Conservation (phyloP, 2,329 filamentous ascomycete species). For the Fusarium kyushuense region DNA sequence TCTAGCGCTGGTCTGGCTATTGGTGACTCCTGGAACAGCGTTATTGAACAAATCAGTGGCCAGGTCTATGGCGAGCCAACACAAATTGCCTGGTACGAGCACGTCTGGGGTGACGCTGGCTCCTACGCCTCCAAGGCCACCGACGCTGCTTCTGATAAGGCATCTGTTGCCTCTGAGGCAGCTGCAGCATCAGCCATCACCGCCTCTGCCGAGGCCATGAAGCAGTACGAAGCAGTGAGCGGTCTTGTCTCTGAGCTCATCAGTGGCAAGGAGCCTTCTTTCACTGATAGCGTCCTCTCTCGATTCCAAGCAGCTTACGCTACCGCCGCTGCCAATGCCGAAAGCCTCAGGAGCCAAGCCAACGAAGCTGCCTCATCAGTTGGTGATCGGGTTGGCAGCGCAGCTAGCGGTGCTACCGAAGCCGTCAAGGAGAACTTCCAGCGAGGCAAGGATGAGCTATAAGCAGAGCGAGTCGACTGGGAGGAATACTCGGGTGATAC, state of each 20-base stretch:
- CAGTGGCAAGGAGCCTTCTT: conserved; percentile 80
- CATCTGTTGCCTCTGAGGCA: conserved; percentile 53
- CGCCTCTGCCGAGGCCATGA: conserved; percentile 69
- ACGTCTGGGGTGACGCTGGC: conserved; percentile 61
- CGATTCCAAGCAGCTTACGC: conserved; percentile 79
- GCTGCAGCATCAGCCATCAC: conserved; percentile 70
- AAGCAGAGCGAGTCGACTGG: conserved; percentile 18
- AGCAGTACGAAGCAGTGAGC: conserved; percentile 77
- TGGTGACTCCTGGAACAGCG: conserved; percentile 56
- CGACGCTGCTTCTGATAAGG: conserved; percentile 53
- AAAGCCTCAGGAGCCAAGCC: conserved; percentile 56
- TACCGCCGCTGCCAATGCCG: conserved; percentile 70
- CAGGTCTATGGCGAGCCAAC: conserved; percentile 77
- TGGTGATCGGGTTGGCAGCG: conserved; percentile 54
- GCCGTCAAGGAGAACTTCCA: conserved; percentile 56
- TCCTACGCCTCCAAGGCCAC: conserved; percentile 73
- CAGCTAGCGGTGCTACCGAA: conserved; percentile 57
- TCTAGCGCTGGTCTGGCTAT: conserved; percentile 54
- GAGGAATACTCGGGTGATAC: conserved; percentile 47
- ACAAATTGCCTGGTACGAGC: conserved; percentile 68
- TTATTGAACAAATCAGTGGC: conserved; percentile 72
- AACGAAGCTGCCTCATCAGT: conserved; percentile 51
- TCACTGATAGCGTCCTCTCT: conserved; percentile 82
- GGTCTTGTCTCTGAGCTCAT: conserved; percentile 82
- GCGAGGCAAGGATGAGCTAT: conserved; percentile 58